Conservation (phyloP, 805 yeast species). For the Saccharomyces mikatae region DNA sequence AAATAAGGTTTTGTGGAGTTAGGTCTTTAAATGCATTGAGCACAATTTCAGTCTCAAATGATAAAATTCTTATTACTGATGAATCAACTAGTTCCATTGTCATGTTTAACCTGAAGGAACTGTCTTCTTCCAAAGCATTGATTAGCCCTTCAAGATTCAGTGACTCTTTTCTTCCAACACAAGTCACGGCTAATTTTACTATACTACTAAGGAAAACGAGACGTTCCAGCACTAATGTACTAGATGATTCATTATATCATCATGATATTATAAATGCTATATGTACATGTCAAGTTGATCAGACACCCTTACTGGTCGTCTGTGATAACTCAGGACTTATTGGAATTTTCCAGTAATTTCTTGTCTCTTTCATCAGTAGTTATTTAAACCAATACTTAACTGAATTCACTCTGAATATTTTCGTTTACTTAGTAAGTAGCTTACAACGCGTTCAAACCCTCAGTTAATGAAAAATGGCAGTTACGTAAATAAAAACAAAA, state of each 20-base stretch:
- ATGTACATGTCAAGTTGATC: background rate
- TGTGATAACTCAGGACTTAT: slow-evolving; percentile 20
- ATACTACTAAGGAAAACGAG: slow-evolving; percentile 8
- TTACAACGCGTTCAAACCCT: background rate
- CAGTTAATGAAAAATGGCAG: background rate
- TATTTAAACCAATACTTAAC: background rate
- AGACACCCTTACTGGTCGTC: slow-evolving; percentile 6
- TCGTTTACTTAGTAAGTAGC: background rate
- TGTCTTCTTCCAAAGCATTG: slow-evolving; percentile 7
- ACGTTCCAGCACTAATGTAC: background rate
- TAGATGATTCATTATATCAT: slow-evolving; percentile 1
- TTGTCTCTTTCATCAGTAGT: background rate
- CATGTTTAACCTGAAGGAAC: slow-evolving; percentile 11
- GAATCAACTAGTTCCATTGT: slow-evolving; percentile 13
- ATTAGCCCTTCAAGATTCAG: slow-evolving; percentile 3
- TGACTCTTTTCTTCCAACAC: slow-evolving; percentile 6
- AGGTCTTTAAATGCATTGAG: slow-evolving; percentile 3
- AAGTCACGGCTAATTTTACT: slow-evolving; percentile 18
- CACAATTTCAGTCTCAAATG: slow-evolving; percentile 8
- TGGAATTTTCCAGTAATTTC: slow-evolving; percentile 4
- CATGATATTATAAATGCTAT: slow-evolving; percentile 7
- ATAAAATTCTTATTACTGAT: slow-evolving; percentile 14
- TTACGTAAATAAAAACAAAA: background rate
- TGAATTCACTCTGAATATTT: background rate
- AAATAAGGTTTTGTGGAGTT: background rate